These are phyloP conservation scores for Cladorrhinum sp. DNA, from an alignment of 2,329 filamentous ascomycete species.

Conservation along the genomic window DNA sequence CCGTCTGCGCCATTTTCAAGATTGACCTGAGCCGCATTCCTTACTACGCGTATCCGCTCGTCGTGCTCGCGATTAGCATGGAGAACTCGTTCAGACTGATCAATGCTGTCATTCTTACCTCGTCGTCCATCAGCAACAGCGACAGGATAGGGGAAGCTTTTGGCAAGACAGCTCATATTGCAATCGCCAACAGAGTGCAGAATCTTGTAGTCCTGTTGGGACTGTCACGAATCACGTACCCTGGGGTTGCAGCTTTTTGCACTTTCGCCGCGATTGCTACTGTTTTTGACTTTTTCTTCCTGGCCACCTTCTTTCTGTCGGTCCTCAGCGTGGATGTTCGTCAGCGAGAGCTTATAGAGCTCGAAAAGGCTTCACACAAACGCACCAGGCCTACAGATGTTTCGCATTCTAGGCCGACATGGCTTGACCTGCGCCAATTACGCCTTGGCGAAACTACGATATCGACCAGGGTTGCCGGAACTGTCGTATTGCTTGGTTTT, in stretches of 20 bases:
- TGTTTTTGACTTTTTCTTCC: slow-evolving; percentile 72
- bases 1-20: slow-evolving; percentile 71
- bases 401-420: slow-evolving; percentile 40
- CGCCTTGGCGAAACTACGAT: slow-evolving; percentile 57
- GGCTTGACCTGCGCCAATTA: slow-evolving; percentile 57
- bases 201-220: slow-evolving; percentile 65
- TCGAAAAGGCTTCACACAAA: slow-evolving; percentile 54
- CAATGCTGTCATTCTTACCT: slow-evolving; percentile 71
- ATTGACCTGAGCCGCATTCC: slow-evolving; percentile 74
- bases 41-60: slow-evolving; percentile 69
- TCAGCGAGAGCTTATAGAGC: slow-evolving; percentile 69
- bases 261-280: slow-evolving; percentile 72
- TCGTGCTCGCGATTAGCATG: slow-evolving; percentile 72
- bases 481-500: slow-evolving; percentile 68
- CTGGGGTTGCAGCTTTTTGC: slow-evolving; percentile 72
- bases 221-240: slow-evolving; percentile 64
- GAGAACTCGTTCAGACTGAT: slow-evolving; percentile 78
- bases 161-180: slow-evolving; percentile 68
- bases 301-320: slow-evolving; percentile 76
- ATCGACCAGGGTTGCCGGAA: slow-evolving; percentile 72
- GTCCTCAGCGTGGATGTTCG: slow-evolving; percentile 77
- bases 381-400: slow-evolving; percentile 31
- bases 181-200: slow-evolving; percentile 64
- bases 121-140: slow-evolving; percentile 64
- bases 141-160: slow-evolving; percentile 70